Evolutionary conservation across 208 protist genomes (phyloP).

Genomic region (Crithidia expoeki): DNA sequence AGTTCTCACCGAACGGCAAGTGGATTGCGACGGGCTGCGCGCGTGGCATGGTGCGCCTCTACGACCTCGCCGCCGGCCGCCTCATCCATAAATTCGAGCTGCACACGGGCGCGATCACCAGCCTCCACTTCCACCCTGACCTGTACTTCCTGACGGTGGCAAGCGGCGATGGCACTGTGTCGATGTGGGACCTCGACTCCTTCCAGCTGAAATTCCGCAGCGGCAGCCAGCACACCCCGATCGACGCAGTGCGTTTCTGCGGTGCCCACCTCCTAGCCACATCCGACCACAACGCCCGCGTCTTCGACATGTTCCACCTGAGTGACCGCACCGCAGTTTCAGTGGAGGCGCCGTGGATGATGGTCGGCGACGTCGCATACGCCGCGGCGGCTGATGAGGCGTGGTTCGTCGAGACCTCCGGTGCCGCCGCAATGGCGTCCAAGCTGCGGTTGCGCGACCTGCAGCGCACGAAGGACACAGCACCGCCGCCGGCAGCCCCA

Average conservation of each 20-base stretch:
- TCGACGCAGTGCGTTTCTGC: conserved; percentile 70
- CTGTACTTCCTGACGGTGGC: conserved; percentile 70
- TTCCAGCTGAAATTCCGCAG: conserved; percentile 64
- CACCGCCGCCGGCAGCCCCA: neutral
- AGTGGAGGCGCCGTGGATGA: conserved; percentile 69
- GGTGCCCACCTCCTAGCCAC: conserved; percentile 69
- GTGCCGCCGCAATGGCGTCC: conserved; percentile 48
- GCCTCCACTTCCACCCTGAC: conserved; percentile 82
- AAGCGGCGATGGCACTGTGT: conserved; percentile 77
- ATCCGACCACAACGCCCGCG: conserved; percentile 50
- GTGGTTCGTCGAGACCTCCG: conserved; percentile 69
- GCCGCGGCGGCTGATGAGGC: conserved; percentile 62
- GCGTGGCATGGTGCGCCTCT: conserved; percentile 72
- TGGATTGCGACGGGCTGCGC: conserved; percentile 78
- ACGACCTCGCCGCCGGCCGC: conserved; percentile 64
- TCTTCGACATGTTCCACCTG: conserved; percentile 58
- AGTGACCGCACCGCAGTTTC: conserved; percentile 38
- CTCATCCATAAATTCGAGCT: conserved; percentile 52
- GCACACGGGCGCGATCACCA: conserved; percentile 75
- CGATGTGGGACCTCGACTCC: conserved; percentile 77
- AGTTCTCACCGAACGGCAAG: conserved; percentile 75
- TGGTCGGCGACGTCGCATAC: conserved; percentile 71
- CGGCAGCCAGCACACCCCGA: conserved; percentile 43
- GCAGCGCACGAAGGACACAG: neutral
- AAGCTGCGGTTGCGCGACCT: conserved; percentile 37